These are phyloP conservation scores for Solanum pinnatisectum DNA, from an alignment of 257 asterid genomes.

Conservation along the genomic window DNA sequence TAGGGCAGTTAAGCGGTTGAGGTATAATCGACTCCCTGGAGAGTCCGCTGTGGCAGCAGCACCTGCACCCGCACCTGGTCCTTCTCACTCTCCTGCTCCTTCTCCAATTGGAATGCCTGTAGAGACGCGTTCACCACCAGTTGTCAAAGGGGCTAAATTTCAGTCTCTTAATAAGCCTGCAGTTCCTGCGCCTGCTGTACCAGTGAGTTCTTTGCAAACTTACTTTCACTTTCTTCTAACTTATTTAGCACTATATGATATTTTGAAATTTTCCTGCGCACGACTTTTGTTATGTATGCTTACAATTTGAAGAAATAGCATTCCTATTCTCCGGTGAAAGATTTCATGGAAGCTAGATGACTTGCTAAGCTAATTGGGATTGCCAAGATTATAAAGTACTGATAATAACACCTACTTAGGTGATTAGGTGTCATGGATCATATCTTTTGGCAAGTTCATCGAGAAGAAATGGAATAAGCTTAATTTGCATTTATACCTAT, in stretches of 20 bases:
- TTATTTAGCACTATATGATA: background rate
- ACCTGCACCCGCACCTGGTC: conserved; percentile 8
- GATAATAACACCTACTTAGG: background rate
- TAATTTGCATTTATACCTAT: background rate
- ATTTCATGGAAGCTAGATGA: background rate
- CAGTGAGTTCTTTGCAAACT: conserved; percentile 32
- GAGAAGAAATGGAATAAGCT: background rate
- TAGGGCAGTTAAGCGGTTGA: conserved; percentile 82
- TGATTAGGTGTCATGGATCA: background rate
- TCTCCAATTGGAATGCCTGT: conserved; percentile 9
- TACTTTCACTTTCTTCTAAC: background rate
- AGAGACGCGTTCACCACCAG: conserved; percentile 48
- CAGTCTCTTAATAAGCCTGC: conserved; percentile 44
- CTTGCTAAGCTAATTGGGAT: background rate
- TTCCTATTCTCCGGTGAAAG: background rate
- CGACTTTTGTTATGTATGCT: background rate
- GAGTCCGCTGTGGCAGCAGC: conserved; percentile 44
- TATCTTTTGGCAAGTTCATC: background rate
- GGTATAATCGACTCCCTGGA: conserved; percentile 68
- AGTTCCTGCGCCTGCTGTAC: conserved; percentile 40
- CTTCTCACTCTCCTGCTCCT: background rate
- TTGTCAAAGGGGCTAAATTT: conserved; percentile 45
- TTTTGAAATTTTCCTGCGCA: background rate
- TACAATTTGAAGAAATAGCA: background rate
- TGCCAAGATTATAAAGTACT: background rate